Conservation (phyloP, 129 eudicot genomes). For the Lactuca saligna region DNA sequence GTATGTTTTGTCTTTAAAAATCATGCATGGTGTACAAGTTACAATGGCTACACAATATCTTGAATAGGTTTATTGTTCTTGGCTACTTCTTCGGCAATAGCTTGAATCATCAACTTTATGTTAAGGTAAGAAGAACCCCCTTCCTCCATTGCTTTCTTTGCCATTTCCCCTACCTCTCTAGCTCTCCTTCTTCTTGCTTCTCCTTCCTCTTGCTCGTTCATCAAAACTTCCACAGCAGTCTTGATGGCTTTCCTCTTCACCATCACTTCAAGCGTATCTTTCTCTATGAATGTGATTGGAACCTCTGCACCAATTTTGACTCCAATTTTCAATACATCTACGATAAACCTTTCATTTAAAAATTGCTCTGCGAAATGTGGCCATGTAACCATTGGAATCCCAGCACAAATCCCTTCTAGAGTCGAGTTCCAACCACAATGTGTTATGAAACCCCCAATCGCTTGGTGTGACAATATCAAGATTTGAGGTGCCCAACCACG, state of each 20-base stretch:
- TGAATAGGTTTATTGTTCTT: too few relatives aligned
- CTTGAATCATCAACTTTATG: constrained; percentile 22
- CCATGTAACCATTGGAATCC: constrained; percentile 57
- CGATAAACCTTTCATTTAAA: constrained; percentile 42
- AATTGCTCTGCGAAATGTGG: constrained; percentile 49
- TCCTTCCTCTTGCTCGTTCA: constrained; percentile 31
- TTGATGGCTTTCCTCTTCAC: constrained; percentile 33
- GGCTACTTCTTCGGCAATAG: background rate
- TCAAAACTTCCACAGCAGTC: constrained; percentile 18
- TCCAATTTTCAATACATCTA: constrained; percentile 37
- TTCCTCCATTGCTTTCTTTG: constrained; percentile 38
- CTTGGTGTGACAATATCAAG: constrained; percentile 40
- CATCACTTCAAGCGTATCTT: constrained; percentile 27
- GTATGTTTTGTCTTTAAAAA: background rate
- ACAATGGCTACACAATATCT: too few relatives aligned
- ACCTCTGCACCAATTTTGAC: constrained; percentile 36
- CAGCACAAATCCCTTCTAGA: constrained; percentile 43
- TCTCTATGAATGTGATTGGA: constrained; percentile 11
- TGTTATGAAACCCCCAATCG: constrained; percentile 55
- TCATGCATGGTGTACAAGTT: background rate
- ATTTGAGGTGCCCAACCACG: constrained; percentile 61
- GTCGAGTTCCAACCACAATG: constrained; percentile 75
- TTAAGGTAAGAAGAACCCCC: constrained; percentile 33
- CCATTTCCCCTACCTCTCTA: constrained; percentile 31
- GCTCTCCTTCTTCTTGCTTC: constrained; percentile 36